phyloP scores from a whole-genome alignment of 257 asterid species.

The Linaria vulgaris region DNA sequence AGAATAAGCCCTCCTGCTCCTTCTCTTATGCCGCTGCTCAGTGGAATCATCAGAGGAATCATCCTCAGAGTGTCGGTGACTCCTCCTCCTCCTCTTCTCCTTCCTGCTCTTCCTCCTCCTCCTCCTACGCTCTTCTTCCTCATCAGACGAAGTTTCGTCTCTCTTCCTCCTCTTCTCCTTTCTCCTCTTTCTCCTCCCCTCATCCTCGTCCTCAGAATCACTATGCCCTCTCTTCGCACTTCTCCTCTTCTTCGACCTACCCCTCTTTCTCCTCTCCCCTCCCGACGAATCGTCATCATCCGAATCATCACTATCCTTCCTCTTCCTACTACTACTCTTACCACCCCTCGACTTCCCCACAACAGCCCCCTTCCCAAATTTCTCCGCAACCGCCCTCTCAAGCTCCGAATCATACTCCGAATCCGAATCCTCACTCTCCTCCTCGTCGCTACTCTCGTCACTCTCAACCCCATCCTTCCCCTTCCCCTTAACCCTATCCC shows the following conservation, averaged over 20 bases:
- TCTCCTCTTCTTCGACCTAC: constrained; percentile 44
- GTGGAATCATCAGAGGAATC: constrained; percentile 52
- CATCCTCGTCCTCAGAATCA: constrained; percentile 44
- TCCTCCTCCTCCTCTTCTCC: constrained; percentile 52
- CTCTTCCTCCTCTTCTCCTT: constrained; percentile 59
- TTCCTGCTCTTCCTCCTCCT: constrained; percentile 43
- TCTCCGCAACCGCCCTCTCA: constrained; percentile 46
- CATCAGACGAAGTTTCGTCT: constrained; percentile 42
- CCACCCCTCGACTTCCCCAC: constrained; percentile 13
- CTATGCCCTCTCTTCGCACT: constrained; percentile 34
- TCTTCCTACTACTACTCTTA: constrained; percentile 25
- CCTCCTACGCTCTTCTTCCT: constrained; percentile 45
- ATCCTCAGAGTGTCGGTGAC: constrained; percentile 28
- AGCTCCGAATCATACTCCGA: constrained; percentile 60
- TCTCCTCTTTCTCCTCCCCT: constrained; percentile 49
- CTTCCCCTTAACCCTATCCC: constrained; percentile 33
- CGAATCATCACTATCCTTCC: constrained; percentile 30
- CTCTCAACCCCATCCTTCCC: constrained; percentile 24
- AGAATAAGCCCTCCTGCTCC: constrained; percentile 47
- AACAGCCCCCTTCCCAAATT: constrained; percentile 34
- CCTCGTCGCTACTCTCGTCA: constrained; percentile 35
- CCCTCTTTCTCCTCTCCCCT: constrained; percentile 37
- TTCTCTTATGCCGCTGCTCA: constrained; percentile 48
- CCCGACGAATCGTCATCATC: constrained; percentile 22
- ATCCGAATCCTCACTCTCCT: constrained; percentile 51